These are phyloP conservation scores for Clarkia xantiana DNA, from an alignment of 345 rosid genomes.

Conservation along the genomic window DNA sequence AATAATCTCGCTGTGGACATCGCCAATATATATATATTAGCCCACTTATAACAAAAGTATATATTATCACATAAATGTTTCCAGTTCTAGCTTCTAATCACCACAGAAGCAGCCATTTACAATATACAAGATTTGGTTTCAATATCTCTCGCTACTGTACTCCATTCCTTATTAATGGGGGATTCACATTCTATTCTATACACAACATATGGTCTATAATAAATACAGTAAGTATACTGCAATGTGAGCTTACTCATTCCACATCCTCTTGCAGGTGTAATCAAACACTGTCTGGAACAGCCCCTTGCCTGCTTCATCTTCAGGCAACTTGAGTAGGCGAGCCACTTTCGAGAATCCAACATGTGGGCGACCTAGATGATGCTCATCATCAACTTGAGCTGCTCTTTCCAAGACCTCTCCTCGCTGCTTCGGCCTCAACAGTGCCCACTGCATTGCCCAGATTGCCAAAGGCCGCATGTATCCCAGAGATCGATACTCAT, in stretches of 20 bases:
- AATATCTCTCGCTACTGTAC: too few species aligned
- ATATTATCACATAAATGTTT: too few species aligned
- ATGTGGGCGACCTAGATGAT: conserved; percentile 22
- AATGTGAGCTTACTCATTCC: conserved; percentile 1
- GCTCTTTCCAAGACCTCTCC: conserved; percentile 11
- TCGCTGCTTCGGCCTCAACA: conserved; percentile 25
- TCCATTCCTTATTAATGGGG: too few species aligned
- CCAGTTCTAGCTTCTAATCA: too few species aligned
- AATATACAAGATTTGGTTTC: too few species aligned
- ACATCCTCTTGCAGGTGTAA: conserved; percentile 51
- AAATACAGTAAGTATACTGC: not conserved
- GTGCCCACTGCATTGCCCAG: conserved; percentile 97
- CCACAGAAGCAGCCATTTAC: too few species aligned
- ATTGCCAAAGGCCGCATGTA: conserved; percentile 90
- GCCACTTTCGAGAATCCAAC: conserved; percentile 54
- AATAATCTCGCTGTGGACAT: too few species aligned
- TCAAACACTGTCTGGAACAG: conserved; percentile 44
- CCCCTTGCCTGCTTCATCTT: conserved; percentile 23
- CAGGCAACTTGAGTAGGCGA: conserved; percentile 48
- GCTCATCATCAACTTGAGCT: conserved; percentile 18
- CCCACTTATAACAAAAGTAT: too few species aligned
- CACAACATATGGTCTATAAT: too few species aligned
- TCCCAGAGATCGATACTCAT: conserved; percentile 44
- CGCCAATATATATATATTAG: too few species aligned
- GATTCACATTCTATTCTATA: too few species aligned